Percentiles rank a stretch among this genome's conserved stretches.
Conservation (phyloP, 1,284 basidiomycete species). For the Boletellus dicymbophilus region DNA sequence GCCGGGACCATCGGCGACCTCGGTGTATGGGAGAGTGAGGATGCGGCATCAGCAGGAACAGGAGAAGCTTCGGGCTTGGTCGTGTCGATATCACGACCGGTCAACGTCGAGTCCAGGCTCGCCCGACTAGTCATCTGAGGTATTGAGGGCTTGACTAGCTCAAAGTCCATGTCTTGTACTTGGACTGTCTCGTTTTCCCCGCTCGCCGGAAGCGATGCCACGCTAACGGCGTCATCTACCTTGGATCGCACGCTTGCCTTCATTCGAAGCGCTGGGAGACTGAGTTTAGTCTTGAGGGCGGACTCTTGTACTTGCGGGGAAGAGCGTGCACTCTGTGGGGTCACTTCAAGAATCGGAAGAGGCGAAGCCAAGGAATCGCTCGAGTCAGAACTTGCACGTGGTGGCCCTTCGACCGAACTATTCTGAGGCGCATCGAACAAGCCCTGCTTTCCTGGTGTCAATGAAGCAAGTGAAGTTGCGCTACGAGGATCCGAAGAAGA, state of each 20-base stretch:
- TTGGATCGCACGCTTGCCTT: slow-evolving; percentile 25
- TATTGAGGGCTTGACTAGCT: slow-evolving; percentile 64
- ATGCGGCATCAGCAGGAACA: slow-evolving; percentile 52
- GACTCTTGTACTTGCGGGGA: slow-evolving; percentile 25
- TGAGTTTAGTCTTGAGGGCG: slow-evolving; percentile 29
- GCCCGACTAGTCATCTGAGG: slow-evolving; percentile 44
- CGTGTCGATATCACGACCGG: slow-evolving; percentile 33
- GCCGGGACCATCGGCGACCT: slow-evolving; percentile 30
- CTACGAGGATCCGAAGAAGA: slow-evolving; percentile 11
- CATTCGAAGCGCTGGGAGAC: slow-evolving; percentile 30
- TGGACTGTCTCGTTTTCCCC: slow-evolving; percentile 54
- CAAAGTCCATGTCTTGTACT: slow-evolving; percentile 78
- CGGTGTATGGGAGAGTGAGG: slow-evolving; percentile 38
- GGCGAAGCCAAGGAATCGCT: slow-evolving; percentile 28
- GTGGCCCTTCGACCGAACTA: slow-evolving; percentile 22
- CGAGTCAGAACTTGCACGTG: slow-evolving; percentile 26
- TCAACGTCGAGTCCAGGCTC: slow-evolving; percentile 55
- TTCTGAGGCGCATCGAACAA: slow-evolving; percentile 21
- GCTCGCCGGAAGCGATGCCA: slow-evolving; percentile 24
- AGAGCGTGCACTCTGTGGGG: slow-evolving; percentile 19
- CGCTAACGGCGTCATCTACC: slow-evolving; percentile 28
- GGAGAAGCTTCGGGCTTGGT: slow-evolving; percentile 29
- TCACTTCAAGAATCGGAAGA: slow-evolving; percentile 18
- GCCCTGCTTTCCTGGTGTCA: slow-evolving; percentile 10
- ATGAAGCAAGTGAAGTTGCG: slow-evolving; percentile 10